phyloP scores from a whole-genome alignment of 148 eudicot species.

The Gaultheria prostrata region DNA sequence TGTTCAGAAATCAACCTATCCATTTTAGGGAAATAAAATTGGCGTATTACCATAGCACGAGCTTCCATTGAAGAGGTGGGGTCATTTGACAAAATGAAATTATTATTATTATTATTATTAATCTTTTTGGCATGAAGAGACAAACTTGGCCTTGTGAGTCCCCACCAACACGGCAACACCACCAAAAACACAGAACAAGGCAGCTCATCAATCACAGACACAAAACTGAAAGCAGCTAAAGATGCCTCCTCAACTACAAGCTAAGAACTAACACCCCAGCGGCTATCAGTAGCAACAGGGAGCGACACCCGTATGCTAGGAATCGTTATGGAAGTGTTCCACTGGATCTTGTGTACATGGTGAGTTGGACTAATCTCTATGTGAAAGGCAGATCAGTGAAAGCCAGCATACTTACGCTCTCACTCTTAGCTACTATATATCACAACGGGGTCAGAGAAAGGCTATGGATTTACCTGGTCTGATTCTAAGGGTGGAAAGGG shows the following conservation, averaged over 20 bases:
- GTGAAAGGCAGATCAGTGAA: background rate
- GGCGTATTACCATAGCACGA: background rate
- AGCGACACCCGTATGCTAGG: background rate
- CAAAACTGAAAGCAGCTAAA: background rate
- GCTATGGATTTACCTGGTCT: background rate
- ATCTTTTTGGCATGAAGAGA: background rate
- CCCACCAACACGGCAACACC: background rate
- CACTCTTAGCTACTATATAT: background rate
- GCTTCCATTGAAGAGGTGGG: background rate
- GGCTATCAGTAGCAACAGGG: background rate
- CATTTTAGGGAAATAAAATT: background rate
- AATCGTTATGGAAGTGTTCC: background rate
- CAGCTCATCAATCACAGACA: background rate
- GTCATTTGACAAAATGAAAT: background rate
- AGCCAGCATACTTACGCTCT: background rate
- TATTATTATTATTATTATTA: background rate
- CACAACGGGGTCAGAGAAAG: background rate
- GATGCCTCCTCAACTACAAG: background rate
- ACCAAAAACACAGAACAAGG: background rate
- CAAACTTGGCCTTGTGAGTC: background rate
- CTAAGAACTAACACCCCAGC: background rate
- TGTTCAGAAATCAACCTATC: background rate
- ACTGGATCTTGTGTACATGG: background rate
- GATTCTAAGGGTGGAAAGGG: too few species aligned
- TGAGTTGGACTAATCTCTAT: background rate